A percentile compares a stretch with the other conserved stretches of the same genome.
These are phyloP conservation scores for Cutaneotrichosporon cavernicola DNA, from an alignment of 1,284 basidiomycete genomes.

Conservation along the genomic window DNA sequence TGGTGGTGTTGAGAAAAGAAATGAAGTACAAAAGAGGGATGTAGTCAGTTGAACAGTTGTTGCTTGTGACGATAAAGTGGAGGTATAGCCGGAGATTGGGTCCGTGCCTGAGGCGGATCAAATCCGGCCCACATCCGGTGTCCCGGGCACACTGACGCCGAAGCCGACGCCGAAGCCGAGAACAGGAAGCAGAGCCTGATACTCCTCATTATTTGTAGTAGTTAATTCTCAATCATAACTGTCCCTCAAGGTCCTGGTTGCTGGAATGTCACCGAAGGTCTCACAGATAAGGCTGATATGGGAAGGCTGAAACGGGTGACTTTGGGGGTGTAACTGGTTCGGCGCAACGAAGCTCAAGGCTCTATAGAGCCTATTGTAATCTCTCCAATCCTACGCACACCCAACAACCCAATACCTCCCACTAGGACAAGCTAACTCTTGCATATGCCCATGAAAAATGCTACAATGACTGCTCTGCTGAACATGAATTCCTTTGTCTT, in stretches of 20 bases:
- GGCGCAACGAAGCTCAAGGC: no score
- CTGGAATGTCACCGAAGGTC: no score
- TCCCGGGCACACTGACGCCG: background rate
- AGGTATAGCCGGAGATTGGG: background rate
- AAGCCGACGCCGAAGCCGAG: background rate
- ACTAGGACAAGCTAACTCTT: constrained; percentile 1
- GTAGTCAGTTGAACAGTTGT: background rate
- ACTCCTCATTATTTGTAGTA: no score
- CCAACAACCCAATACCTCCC: background rate
- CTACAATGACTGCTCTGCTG: background rate
- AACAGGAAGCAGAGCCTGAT: no score
- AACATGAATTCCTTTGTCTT: background rate
- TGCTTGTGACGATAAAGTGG: background rate
- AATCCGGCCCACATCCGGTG: no score
- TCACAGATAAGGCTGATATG: no score
- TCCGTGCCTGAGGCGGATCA: background rate
- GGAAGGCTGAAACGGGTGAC: no score
- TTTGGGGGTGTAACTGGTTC: no score
- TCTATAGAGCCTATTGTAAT: no score
- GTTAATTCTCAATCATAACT: no score
- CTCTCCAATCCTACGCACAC: background rate
- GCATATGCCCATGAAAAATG: background rate
- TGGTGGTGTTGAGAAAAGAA: background rate
- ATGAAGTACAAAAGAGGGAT: no score
- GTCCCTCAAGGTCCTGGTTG: no score